Percentiles rank a stretch among this genome's conserved stretches.
Evolutionary conservation across 73 alveolate species (phyloP).

Genomic region (Paramecium octaurelia): DNA sequence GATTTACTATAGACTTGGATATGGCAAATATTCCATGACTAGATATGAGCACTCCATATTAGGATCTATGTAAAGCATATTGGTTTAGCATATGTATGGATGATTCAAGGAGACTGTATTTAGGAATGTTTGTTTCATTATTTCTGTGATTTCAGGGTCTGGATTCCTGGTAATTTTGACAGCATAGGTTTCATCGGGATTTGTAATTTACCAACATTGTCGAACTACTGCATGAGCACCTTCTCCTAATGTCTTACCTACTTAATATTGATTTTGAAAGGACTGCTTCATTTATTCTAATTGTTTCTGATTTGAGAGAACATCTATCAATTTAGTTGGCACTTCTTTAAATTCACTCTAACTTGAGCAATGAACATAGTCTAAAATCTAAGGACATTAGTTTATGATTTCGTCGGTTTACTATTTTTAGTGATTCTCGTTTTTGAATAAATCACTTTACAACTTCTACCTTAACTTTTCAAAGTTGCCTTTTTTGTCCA

Average conservation of each 20-base stretch:
- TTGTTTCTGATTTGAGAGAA: not conserved
- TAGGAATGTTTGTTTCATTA: conserved; percentile 22
- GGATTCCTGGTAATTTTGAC: conserved; percentile 33
- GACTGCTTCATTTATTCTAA: not conserved
- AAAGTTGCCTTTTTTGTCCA: conserved; percentile 39
- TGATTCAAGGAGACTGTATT: conserved; percentile 13
- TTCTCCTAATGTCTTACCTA: conserved; percentile 42
- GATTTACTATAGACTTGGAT: conserved; percentile 24
- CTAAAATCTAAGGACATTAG: conserved; percentile 22
- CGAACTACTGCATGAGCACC: conserved; percentile 58
- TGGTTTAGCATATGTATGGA: not conserved
- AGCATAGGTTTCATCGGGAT: conserved; percentile 41
- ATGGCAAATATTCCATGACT: conserved; percentile 40
- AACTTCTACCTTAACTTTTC: not conserved
- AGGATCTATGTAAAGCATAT: conserved; percentile 19
- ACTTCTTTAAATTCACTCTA: not conserved
- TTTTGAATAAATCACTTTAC: not conserved
- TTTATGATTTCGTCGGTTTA: not conserved
- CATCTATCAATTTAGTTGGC: not conserved
- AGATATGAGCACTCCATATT: not conserved
- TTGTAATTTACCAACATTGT: conserved; percentile 14
- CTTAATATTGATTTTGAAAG: not conserved
- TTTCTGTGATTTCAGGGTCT: conserved; percentile 34
- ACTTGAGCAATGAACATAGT: not conserved
- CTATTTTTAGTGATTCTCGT: not conserved